Percentiles rank a stretch among this genome's conserved stretches.
Conservation (phyloP, 495 filamentous ascomycete species). For the Massariosphaeria phaeospora region DNA sequence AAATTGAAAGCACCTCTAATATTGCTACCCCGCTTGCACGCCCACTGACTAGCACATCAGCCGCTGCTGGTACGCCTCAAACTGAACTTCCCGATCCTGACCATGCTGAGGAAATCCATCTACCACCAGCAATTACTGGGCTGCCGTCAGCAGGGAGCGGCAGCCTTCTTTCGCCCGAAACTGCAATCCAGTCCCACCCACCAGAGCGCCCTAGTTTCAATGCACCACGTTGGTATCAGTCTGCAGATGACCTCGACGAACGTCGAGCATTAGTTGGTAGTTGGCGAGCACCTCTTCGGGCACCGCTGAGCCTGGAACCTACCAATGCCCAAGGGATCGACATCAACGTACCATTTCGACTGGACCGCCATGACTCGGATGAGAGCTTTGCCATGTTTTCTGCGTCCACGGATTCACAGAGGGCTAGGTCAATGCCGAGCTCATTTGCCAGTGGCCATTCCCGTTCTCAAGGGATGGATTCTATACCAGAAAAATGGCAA, state of each 20-base stretch:
- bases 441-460: constrained; percentile 41
- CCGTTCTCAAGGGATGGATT: constrained; percentile 39
- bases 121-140: constrained; percentile 34
- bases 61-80: not conserved
- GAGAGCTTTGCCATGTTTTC: constrained; percentile 83
- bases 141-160: constrained; percentile 6
- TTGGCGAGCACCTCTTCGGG: constrained; percentile 35
- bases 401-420: constrained; percentile 55
- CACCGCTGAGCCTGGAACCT: constrained; percentile 36
- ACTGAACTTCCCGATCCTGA: constrained; percentile 34
- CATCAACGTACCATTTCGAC: constrained; percentile 41
- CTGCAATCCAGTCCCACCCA: constrained; percentile 3
- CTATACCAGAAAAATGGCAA: constrained; percentile 29
- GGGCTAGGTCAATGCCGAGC: constrained; percentile 41
- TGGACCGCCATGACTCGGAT: constrained; percentile 64
- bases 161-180: not conserved
- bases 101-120: constrained; percentile 29
- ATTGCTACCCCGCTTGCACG: constrained; percentile 72
- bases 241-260: constrained; percentile 29
- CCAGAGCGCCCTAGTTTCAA: constrained; percentile 17
- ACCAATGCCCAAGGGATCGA: constrained; percentile 32
- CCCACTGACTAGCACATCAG: constrained; percentile 50
- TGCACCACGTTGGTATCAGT: constrained; percentile 30
- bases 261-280: constrained; percentile 32
- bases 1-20: constrained; percentile 67